Conservation (phyloP, 2,329 filamentous ascomycete genomes). For the Cadophora malorum region DNA sequence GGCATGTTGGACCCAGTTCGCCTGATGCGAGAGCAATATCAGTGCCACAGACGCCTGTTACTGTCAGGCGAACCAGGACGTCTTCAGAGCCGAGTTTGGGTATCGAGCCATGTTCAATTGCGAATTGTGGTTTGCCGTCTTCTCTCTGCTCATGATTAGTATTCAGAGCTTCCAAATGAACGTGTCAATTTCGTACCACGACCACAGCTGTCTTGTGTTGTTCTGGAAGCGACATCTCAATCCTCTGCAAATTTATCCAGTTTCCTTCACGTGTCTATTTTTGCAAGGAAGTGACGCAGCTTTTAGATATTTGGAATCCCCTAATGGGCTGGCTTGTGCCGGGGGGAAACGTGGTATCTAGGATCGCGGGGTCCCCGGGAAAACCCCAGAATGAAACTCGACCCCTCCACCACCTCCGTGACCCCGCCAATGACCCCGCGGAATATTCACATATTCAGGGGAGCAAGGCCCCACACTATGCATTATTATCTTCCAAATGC, state of each 20-base stretch:
- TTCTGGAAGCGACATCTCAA: neutral
- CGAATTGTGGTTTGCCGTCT: neutral
- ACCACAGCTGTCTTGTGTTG: neutral
- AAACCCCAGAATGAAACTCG: neutral
- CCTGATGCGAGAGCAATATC: slow-evolving; percentile 29
- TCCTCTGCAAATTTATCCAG: too few species aligned
- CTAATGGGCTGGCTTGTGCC: neutral
- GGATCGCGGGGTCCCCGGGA: neutral
- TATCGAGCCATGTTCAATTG: neutral
- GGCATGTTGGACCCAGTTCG: slow-evolving; percentile 22
- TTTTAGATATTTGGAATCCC: neutral
- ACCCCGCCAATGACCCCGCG: neutral
- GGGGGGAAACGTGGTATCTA: neutral
- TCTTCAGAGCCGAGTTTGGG: slow-evolving; percentile 19
- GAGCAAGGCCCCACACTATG: neutral
- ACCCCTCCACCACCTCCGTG: neutral
- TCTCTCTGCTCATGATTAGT: neutral
- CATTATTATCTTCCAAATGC: neutral
- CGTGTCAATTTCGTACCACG: neutral
- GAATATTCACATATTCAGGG: neutral
- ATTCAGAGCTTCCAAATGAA: neutral
- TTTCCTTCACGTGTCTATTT: neutral
- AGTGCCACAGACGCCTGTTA: slow-evolving; percentile 28
- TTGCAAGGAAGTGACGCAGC: neutral
- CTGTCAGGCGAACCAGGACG: slow-evolving; percentile 27